Base-by-base conservation (phyloP, 768 basidiomycete genomes). In the Daedaleopsis nitida region DNA sequence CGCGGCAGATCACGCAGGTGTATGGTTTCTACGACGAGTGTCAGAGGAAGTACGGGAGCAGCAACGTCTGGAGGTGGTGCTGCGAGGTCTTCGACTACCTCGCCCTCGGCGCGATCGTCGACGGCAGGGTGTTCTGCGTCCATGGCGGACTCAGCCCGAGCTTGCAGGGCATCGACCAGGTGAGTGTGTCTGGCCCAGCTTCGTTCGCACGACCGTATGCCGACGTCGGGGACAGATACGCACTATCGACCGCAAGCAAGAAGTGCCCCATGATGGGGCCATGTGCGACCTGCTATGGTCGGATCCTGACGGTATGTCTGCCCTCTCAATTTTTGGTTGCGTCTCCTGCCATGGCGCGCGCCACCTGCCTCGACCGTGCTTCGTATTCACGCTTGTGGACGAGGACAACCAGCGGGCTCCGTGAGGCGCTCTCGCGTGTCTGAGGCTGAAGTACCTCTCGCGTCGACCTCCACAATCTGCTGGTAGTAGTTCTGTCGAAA, bases 251-350 rank as follows among this genome's bases (percentile, higher is more conserved):
- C 78, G 96, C 37, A 95, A 96, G 74, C 94, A 96, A 74, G 96
- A 98, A 72, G 96, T 98, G 23, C 96, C 96, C 27, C 96, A 98
- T 73, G 96, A 98, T 71, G 96, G 96, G 13, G 88, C 95, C 9
- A 98, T 98, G 96, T 98, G 96, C 70, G 96, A 98, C 76, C 80
- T 98, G 2, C 80, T 98, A n/a, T 98, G 96, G 96, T 97, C 96
- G 60, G 96, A 98, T 79, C 96, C 96, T 48, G 96, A 98, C 74
- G 96, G 95, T 95, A 58, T 17, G 66, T 52, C 37, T 42, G 11
- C 39, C 39, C 39, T 42, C 10, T 42, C 39, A 5, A 12, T 42
- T 12, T 11, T 42, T 17, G 7, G 4, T 32, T 32, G 4, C 27
- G 27, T 32, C 27, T 32, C 27, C 7, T 32, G 27, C 27, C 27